Evolutionary conservation across 2,329 filamentous ascomycete species (phyloP).

Genomic region (Talaromyces islandicus): DNA sequence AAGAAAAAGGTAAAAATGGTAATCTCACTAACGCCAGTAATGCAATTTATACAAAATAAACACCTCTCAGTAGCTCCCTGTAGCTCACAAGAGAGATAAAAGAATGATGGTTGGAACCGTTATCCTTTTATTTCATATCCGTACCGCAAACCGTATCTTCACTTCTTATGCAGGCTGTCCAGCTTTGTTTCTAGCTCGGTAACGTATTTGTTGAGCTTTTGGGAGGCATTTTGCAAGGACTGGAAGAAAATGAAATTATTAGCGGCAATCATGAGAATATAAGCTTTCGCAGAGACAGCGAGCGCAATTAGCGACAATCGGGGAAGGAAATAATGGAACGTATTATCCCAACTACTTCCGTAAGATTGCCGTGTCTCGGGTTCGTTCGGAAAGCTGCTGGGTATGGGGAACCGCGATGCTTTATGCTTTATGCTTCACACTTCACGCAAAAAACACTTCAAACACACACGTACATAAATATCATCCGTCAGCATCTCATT

Average conservation of each 20-base stretch:
- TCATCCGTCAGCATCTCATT: slow-evolving; percentile 93
- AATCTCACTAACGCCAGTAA: not conserved
- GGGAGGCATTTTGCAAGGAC: slow-evolving; percentile 82
- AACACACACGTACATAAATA: slow-evolving; percentile 70
- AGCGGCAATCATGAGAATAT: not conserved
- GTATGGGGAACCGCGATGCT: not conserved
- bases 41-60: not conserved
- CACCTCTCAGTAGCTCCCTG: not conserved
- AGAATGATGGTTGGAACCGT: not conserved
- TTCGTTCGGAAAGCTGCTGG: not conserved
- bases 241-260: slow-evolving; percentile 30
- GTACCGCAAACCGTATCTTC: slow-evolving; percentile 2
- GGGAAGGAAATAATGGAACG: not conserved
- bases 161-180: slow-evolving; percentile 62
- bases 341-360: not conserved
- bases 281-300: not conserved
- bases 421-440: not conserved
- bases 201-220: slow-evolving; percentile 79
- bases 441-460: not conserved
- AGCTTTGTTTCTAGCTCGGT: slow-evolving; percentile 75
- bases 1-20: not conserved
- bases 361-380: not conserved
- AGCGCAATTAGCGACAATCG: not conserved
- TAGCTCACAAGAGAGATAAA: not conserved
- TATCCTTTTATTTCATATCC: not conserved